A percentile compares a stretch with the other conserved stretches of the same genome.
Conservation (phyloP, 2,329 filamentous ascomycete genomes). For the Diaporthe vexans region DNA sequence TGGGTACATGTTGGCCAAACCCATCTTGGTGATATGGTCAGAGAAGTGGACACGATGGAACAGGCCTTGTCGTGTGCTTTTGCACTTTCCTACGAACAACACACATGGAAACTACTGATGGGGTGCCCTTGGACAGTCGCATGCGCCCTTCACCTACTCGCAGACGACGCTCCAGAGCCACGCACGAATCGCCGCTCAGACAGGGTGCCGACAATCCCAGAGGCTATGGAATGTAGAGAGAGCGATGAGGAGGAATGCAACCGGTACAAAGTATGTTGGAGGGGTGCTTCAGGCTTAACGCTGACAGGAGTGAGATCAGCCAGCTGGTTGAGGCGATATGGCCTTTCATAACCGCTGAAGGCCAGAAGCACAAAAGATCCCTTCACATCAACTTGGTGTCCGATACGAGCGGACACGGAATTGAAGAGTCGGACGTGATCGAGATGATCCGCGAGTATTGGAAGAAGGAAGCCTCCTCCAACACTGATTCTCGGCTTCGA, state of each 20-base stretch:
- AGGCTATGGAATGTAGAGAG: too few relatives aligned
- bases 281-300: too few relatives aligned
- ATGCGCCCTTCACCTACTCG: neutral
- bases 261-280: too few relatives aligned
- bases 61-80: neutral
- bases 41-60: neutral
- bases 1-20: neutral
- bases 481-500: neutral
- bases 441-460: neutral
- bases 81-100: neutral
- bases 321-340: too few relatives aligned
- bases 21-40: neutral
- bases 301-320: too few relatives aligned
- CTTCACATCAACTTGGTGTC: conserved; percentile 1
- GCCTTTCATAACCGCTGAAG: neutral
- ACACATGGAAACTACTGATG: neutral
- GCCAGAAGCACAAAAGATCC: neutral
- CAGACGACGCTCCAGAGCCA: too few relatives aligned
- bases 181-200: too few relatives aligned
- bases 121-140: neutral
- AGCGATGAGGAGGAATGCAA: too few relatives aligned
- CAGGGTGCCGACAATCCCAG: too few relatives aligned
- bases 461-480: neutral
- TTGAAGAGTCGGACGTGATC: neutral
- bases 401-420: neutral